Percentiles rank a stretch among this genome's conserved stretches.
phyloP scores from a whole-genome alignment of 2,329 filamentous ascomycete genomes.

The Colletotrichum sublineola region DNA sequence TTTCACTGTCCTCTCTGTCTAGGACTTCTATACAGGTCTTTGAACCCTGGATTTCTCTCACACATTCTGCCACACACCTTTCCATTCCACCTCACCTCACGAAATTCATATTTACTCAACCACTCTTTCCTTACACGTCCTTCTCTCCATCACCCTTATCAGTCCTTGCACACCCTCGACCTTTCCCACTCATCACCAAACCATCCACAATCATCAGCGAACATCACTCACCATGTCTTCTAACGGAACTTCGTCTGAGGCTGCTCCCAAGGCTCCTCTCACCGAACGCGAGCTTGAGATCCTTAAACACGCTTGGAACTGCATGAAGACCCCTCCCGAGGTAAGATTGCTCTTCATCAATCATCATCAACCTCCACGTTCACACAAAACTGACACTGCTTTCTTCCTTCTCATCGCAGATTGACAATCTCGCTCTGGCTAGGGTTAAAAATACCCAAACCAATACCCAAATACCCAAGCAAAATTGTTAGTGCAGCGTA shows the following conservation, averaged over 20 bases:
- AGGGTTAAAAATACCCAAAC: no score
- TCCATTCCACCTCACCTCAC: not conserved
- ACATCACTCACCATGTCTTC: conserved; percentile 10
- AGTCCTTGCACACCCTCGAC: not conserved
- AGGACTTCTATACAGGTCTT: not conserved
- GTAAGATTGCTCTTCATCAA: conserved; percentile 27
- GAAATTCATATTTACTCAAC: not conserved
- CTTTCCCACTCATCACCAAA: not conserved
- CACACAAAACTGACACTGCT: not conserved
- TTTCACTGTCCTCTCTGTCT: not conserved
- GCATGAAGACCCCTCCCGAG: conserved; percentile 47
- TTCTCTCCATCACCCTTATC: not conserved
- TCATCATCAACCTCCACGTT: not conserved
- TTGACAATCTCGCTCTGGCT: conserved; percentile 47
- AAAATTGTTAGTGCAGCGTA: no score
- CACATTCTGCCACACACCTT: not conserved
- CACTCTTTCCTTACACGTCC: not conserved
- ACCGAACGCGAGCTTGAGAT: conserved; percentile 46
- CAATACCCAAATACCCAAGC: no score
- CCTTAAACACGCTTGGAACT: conserved; percentile 45
- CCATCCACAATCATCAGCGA: not conserved
- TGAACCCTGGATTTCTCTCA: not conserved
- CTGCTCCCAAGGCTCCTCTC: conserved; percentile 33
- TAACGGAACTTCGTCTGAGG: not conserved
- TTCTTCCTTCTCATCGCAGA: conserved; percentile 33